phyloP scores from a whole-genome alignment of 106 monocot species.

The Amphibolis antarctica region DNA sequence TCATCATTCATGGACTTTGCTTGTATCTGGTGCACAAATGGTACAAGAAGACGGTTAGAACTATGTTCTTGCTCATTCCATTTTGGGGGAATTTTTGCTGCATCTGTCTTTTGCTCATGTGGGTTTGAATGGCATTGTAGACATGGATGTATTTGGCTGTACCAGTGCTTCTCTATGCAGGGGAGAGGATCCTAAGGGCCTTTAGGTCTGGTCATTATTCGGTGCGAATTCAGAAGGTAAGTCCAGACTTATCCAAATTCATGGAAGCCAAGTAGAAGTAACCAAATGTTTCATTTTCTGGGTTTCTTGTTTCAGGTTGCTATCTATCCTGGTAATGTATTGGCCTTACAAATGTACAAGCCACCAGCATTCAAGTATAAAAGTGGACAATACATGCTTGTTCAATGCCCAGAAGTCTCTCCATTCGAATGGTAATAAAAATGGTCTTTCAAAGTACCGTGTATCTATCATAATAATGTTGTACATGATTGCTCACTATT shows the following conservation, averaged over 20 bases:
- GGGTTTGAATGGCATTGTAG: slow-evolving; percentile 16
- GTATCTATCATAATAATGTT: neutral
- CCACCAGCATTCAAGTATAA: slow-evolving; percentile 74
- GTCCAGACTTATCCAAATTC: slow-evolving; percentile 1
- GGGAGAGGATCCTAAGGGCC: slow-evolving; percentile 58
- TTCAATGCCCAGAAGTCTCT: slow-evolving; percentile 74
- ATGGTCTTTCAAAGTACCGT: neutral
- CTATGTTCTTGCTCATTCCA: neutral
- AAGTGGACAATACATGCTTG: slow-evolving; percentile 93
- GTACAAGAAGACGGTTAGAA: slow-evolving; percentile 59
- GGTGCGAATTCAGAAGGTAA: slow-evolving; percentile 71
- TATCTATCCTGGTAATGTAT: slow-evolving; percentile 87
- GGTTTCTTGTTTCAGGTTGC: slow-evolving; percentile 43
- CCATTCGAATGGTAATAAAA: slow-evolving; percentile 75
- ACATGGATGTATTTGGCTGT: slow-evolving; percentile 90
- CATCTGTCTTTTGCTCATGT: neutral
- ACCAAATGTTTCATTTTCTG: neutral
- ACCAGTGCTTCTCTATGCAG: slow-evolving; percentile 62
- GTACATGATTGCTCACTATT: neutral
- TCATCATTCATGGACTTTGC: slow-evolving; percentile 57
- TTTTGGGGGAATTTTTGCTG: neutral
- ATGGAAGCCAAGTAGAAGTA: neutral
- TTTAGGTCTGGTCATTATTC: slow-evolving; percentile 68
- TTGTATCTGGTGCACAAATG: slow-evolving; percentile 53
- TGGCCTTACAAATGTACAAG: slow-evolving; percentile 79